Evolutionary conservation across 345 rosid genomes (phyloP).

Genomic region (Rhodamnia argentea): DNA sequence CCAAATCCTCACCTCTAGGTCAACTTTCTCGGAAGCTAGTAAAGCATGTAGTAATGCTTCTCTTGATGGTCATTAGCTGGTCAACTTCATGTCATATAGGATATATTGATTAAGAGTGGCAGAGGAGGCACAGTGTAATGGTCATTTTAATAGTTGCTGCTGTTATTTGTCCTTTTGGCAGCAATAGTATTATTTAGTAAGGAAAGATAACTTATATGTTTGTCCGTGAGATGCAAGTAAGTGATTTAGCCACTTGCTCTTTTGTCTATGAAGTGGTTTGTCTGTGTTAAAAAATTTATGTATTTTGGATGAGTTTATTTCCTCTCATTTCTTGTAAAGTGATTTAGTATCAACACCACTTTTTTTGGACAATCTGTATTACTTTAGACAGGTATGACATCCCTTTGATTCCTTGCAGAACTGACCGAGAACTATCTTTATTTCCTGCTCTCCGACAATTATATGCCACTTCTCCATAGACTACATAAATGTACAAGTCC

Average conservation of each 20-base stretch:
- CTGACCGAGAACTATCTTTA: background rate
- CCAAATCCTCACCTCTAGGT: background rate
- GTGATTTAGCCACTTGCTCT: background rate
- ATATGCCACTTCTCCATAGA: background rate
- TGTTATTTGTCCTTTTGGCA: background rate
- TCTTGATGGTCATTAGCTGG: background rate
- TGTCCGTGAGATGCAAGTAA: background rate
- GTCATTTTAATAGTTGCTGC: background rate
- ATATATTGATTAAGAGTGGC: background rate
- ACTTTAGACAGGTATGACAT: background rate
- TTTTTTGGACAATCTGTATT: background rate
- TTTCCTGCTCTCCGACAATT: background rate
- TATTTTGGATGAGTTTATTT: background rate
- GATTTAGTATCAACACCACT: background rate
- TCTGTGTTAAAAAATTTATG: background rate
- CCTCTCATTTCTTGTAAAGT: background rate
- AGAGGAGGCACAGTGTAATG: background rate
- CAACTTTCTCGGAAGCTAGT: background rate
- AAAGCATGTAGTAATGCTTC: background rate
- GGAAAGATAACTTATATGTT: background rate
- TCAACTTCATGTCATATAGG: background rate
- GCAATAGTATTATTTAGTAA: background rate
- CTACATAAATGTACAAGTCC: background rate
- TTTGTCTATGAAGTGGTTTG: background rate
- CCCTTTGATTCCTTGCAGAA: background rate